Evolutionary conservation across 2,329 filamentous ascomycete genomes (phyloP).

Genomic region (Aspergillus novofumigatus): DNA sequence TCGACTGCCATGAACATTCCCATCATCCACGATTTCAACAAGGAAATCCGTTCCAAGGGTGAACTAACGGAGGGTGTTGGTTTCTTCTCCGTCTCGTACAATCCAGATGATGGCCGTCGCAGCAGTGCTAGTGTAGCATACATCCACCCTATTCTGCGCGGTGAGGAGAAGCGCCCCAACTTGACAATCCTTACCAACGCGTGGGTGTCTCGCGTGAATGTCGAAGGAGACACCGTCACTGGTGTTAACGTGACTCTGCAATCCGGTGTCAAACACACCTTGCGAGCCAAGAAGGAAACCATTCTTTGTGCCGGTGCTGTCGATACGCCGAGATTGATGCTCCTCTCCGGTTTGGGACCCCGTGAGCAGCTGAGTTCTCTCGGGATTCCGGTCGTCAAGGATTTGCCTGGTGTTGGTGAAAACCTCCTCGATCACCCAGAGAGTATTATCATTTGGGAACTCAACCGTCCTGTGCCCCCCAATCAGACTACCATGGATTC

Average conservation of each 20-base stretch:
- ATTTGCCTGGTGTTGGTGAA: slow-evolving; percentile 60
- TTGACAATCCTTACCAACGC: slow-evolving; percentile 82
- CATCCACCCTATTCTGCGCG: slow-evolving; percentile 83
- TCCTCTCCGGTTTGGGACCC: slow-evolving; percentile 52
- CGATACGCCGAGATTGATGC: slow-evolving; percentile 68
- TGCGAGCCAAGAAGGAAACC: slow-evolving; percentile 67
- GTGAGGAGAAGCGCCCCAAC: slow-evolving; percentile 77
- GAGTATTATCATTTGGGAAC: slow-evolving; percentile 69
- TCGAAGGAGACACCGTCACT: slow-evolving; percentile 65
- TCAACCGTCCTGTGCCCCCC: slow-evolving; percentile 70
- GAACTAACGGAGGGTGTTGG: slow-evolving; percentile 72
- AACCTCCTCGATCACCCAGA: slow-evolving; percentile 64
- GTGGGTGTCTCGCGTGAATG: slow-evolving; percentile 78
- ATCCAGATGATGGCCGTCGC: slow-evolving; percentile 78
- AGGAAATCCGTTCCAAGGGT: slow-evolving; percentile 70
- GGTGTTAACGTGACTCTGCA: slow-evolving; percentile 68
- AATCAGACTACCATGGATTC: slow-evolving; percentile 90
- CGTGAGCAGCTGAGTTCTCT: slow-evolving; percentile 49
- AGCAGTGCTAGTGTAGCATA: slow-evolving; percentile 88
- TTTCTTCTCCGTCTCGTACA: slow-evolving; percentile 89
- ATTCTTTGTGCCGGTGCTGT: slow-evolving; percentile 76
- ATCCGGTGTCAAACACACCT: slow-evolving; percentile 51
- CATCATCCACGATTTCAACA: slow-evolving; percentile 79
- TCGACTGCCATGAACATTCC: slow-evolving; percentile 75
- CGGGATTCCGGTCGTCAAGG: slow-evolving; percentile 55